phyloP scores from a whole-genome alignment of 768 basidiomycete genomes.

The Tulasnella sp. region DNA sequence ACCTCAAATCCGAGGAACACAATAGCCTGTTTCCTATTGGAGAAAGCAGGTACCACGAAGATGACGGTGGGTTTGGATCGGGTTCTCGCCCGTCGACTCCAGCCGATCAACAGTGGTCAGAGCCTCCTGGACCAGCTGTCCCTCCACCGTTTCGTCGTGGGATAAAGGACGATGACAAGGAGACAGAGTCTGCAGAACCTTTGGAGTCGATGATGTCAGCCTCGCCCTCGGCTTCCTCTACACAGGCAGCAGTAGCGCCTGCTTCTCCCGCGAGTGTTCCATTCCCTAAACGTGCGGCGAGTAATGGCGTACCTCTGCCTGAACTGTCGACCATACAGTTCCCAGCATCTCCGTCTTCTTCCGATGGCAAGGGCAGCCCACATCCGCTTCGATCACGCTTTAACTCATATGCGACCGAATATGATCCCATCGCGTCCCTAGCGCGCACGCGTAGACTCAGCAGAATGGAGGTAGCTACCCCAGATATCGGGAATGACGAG shows the following conservation, averaged over 20 bases:
- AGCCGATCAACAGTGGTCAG: conserved; percentile 19
- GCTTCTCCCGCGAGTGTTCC: conserved; percentile 22
- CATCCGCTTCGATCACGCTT: conserved; percentile 49
- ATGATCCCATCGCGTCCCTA: conserved; percentile 63
- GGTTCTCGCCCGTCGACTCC: conserved; percentile 43
- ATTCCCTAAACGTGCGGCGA: conserved; percentile 39
- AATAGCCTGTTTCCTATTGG: conserved; percentile 77
- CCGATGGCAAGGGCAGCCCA: conserved; percentile 55
- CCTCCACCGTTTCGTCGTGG: conserved; percentile 66
- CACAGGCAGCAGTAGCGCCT: neutral
- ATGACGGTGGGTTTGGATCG: conserved; percentile 36
- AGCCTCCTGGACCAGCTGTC: neutral
- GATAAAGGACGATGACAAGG: conserved; percentile 68
- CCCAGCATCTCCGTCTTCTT: conserved; percentile 50
- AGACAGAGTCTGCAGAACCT: conserved; percentile 8
- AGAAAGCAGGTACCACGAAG: conserved; percentile 49
- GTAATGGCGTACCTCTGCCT: conserved; percentile 28
- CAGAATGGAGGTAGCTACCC: conserved; percentile 44
- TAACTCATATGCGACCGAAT: conserved; percentile 54
- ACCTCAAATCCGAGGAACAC: conserved; percentile 68
- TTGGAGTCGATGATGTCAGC: conserved; percentile 4
- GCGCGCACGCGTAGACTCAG: conserved; percentile 79
- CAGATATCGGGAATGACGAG: conserved; percentile 44
- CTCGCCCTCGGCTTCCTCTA: conserved; percentile 18
- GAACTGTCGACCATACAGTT: conserved; percentile 61